A percentile compares a stretch with the other conserved stretches of the same genome.
Evolutionary conservation across 768 basidiomycete species (phyloP).

Genomic region (Auricularia cornea): DNA sequence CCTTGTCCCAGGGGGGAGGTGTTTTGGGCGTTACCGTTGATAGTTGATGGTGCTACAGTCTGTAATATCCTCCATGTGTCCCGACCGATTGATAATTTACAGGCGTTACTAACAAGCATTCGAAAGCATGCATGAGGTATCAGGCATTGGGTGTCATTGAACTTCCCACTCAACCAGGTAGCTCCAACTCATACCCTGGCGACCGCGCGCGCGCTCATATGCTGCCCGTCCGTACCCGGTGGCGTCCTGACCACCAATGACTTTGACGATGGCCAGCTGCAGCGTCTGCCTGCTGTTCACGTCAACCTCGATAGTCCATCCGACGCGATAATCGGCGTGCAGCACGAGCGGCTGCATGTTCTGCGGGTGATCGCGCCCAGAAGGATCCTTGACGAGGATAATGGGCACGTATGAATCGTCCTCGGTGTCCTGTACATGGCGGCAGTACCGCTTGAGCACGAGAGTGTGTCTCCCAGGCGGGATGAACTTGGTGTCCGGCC

Average conservation of each 20-base stretch:
- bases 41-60: no score
- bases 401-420: neutral
- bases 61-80: no score
- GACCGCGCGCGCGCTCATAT: neutral
- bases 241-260: neutral
- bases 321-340: neutral
- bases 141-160: no score
- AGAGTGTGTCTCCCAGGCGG: neutral
- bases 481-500: neutral
- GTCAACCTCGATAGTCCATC: neutral
- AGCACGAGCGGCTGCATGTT: neutral
- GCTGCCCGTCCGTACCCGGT: neutral
- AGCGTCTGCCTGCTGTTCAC: neutral
- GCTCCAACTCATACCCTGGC: neutral
- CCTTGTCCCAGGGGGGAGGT: no score
- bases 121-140: no score
- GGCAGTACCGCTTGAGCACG: neutral
- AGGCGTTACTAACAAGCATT: no score
- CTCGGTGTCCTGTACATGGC: neutral
- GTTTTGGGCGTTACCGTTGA: no score
- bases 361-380: neutral
- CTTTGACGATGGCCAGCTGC: neutral
- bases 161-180: neutral
- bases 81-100: no score
- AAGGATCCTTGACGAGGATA: neutral